Conservation (phyloP, 257 asterid genomes). For the Solanum sejunctum region DNA sequence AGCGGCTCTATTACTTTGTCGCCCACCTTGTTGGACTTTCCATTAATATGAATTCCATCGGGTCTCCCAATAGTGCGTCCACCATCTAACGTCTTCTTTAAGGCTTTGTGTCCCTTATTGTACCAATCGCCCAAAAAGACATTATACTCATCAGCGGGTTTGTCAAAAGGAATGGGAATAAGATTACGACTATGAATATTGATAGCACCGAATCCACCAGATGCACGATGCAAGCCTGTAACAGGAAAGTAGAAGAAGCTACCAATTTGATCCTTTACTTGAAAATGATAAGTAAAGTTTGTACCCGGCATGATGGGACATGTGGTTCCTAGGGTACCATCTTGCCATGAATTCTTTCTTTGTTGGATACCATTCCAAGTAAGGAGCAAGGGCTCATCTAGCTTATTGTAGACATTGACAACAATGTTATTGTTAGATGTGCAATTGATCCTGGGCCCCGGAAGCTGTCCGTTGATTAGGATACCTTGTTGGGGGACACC, state of each 20-base stretch:
- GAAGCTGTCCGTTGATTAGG: constrained; percentile 41
- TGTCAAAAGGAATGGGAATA: constrained; percentile 36
- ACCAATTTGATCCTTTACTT: constrained; percentile 53
- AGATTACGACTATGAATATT: constrained; percentile 33
- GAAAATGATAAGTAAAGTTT: constrained; percentile 32
- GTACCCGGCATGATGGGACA: constrained; percentile 41
- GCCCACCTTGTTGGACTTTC: constrained; percentile 17
- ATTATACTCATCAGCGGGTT: constrained; percentile 24
- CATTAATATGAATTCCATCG: constrained; percentile 35
- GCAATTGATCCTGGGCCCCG: constrained; percentile 39
- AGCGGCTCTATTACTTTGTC: constrained; percentile 15
- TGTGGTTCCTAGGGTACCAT: constrained; percentile 40
- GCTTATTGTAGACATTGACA: constrained; percentile 25
- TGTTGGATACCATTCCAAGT: constrained; percentile 35
- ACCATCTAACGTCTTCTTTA: constrained; percentile 16
- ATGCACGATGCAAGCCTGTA: constrained; percentile 27
- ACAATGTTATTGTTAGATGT: constrained; percentile 40
- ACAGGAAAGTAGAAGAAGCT: constrained; percentile 35
- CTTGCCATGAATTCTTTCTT: constrained; percentile 47
- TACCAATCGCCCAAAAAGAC: constrained; percentile 45
- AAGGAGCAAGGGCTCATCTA: constrained; percentile 42
- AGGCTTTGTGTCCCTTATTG: constrained; percentile 34
- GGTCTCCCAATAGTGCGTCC: constrained; percentile 35
- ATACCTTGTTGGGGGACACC: constrained; percentile 48
- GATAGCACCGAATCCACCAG: constrained; percentile 35